Base-by-base conservation (phyloP, 148 eudicot species). In the Cornus controversa region DNA sequence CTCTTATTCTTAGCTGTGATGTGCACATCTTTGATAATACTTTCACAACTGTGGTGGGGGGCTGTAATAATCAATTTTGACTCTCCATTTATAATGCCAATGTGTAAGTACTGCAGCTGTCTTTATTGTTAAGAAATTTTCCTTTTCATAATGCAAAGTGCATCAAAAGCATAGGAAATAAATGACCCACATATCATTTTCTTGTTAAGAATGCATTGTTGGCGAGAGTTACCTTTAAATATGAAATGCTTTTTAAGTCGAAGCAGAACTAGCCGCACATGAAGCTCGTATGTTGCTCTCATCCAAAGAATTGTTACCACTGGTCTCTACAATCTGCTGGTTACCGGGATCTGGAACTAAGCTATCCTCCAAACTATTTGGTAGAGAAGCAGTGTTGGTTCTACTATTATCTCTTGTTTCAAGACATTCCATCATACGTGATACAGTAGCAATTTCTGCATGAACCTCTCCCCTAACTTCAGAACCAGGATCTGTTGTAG, bases 401-500 rank as follows among this genome's bases (percentile, higher is more conserved):
- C 83, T 80, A 74, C 20, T 83, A 80, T 75, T 82, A 70, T 85
- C 88, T 74, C 85, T 73, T 11, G 86, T 86, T 73, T 91, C 90
- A 70, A 91, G 89, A 75, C 80, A 91, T 73, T 91, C 94, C 92
- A 94, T 91, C 96, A 91, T 90, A 8, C 84, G 84, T 31, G 98
- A 86, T 47, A 91, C 87, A 54, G 91, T 85, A 4, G 92, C 91
- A 69, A 87, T 86, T 74, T 88, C 89, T 16, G 86, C 84, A 81
- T 87, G 83, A 63, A 81, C 84, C 77, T 90, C 96, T 77, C 90
- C 82, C 72, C 87, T 87, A 62, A 78, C 91, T 73, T 91, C 96
- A 78, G 98, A 77, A 47, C 82, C 88, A 75, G 77, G 82, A 73
- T 92, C 94, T 2, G 86, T 73, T 74, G 72, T 70, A 66, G 91